Evolutionary conservation across 345 rosid species (phyloP).

Genomic region (Carallia brachiata): DNA sequence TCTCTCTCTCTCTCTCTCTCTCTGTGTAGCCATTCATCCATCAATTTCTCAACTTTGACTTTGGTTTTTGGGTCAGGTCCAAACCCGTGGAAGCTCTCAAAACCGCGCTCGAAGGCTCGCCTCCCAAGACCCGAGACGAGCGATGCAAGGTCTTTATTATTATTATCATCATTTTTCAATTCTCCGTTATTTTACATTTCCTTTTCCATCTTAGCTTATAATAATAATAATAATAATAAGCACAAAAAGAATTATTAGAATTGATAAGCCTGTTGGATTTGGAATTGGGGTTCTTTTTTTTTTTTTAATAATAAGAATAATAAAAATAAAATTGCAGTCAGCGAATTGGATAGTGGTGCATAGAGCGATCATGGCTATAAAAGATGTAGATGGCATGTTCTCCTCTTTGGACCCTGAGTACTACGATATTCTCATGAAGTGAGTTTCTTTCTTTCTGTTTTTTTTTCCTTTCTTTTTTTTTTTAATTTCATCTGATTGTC

Average conservation of each 20-base stretch:
- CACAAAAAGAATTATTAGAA: not conserved
- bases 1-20: not conserved
- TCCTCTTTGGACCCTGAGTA: conserved; percentile 83
- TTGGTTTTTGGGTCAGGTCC: conserved; percentile 19
- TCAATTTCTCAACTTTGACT: not conserved
- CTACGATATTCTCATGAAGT: conserved; percentile 95
- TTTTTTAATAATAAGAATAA: too few species aligned
- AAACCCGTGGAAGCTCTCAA: conserved; percentile 78
- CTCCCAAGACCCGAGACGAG: conserved; percentile 78
- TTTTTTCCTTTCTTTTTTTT: not conserved
- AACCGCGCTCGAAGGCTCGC: conserved; percentile 91
- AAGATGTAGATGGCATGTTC: conserved; percentile 78
- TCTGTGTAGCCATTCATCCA: not conserved
- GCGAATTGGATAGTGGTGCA: conserved; percentile 91
- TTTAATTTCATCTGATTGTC: not conserved
- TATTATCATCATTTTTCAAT: not conserved
- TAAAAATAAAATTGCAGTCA: conserved; percentile 40
- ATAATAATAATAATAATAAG: not conserved
- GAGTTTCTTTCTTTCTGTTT: conserved; percentile 16
- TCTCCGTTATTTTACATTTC: not conserved
- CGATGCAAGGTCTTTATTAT: conserved; percentile 70
- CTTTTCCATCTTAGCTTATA: not conserved
- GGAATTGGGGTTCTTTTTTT: not conserved
- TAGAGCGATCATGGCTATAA: conserved; percentile 89
- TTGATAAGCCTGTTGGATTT: not conserved